A percentile compares a stretch with the other conserved stretches of the same genome.
Conservation (phyloP, 768 basidiomycete genomes). For the Boletus rex-veris region DNA sequence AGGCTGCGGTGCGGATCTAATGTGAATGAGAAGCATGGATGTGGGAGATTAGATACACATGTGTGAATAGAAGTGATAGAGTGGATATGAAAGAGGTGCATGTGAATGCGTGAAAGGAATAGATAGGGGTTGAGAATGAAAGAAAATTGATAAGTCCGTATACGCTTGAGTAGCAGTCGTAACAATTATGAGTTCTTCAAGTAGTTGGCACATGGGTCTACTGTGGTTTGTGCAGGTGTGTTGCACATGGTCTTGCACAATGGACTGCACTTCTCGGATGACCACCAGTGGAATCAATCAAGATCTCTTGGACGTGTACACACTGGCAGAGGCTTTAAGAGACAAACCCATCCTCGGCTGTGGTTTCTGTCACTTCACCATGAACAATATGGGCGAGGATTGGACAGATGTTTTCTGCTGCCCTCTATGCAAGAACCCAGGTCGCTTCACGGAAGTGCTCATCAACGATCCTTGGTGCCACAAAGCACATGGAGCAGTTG, state of each 20-base stretch:
- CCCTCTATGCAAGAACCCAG: not conserved
- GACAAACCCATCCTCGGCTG: constrained; percentile 11
- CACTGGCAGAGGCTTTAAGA: constrained; percentile 12
- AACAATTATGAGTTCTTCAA: constrained; percentile 12
- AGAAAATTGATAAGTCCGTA: too few relatives aligned
- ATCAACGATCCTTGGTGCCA: constrained; percentile 17
- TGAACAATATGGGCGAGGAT: constrained; percentile 11
- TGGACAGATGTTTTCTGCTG: not conserved
- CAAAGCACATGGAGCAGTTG: constrained; percentile 11
- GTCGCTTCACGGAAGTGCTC: constrained; percentile 14
- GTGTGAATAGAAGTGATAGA: too few relatives aligned
- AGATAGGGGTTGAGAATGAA: too few relatives aligned
- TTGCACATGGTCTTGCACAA: constrained; percentile 22
- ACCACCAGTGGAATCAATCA: not conserved
- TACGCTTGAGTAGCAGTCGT: too few relatives aligned
- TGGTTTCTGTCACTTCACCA: constrained; percentile 16
- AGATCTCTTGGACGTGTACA: constrained; percentile 10
- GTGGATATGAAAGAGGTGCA: too few relatives aligned
- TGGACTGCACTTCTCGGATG: constrained; percentile 20
- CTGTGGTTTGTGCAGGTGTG: constrained; percentile 26
- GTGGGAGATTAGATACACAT: too few relatives aligned
- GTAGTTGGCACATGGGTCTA: constrained; percentile 22
- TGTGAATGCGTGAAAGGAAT: too few relatives aligned
- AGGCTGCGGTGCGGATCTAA: too few relatives aligned
- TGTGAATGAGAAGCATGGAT: too few relatives aligned